Evolutionary conservation across 345 rosid genomes (phyloP).

Genomic region (Boechera divaricarpa): DNA sequence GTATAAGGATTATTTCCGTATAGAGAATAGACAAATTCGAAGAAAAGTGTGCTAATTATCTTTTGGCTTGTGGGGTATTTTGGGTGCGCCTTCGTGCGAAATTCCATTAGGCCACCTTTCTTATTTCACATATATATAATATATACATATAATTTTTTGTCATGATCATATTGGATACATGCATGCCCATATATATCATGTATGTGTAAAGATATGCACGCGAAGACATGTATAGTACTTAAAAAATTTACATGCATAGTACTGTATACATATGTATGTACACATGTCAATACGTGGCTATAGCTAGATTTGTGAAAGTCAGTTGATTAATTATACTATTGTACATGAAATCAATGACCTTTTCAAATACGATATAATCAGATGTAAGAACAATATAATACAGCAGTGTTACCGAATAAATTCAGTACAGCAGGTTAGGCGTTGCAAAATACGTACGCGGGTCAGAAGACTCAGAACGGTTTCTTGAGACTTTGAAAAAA

Average conservation of each 20-base stretch:
- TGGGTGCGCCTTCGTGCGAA: slow-evolving; percentile 51
- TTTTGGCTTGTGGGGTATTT: slow-evolving; percentile 49
- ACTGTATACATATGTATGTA: not conserved
- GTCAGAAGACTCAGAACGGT: not conserved
- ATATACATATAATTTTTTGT: slow-evolving; percentile 21
- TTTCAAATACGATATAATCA: not conserved
- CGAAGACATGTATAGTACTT: not conserved
- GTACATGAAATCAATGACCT: not conserved
- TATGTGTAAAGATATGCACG: slow-evolving; percentile 22
- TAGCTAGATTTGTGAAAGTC: not conserved
- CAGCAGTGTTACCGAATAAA: not conserved
- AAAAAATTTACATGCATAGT: too few species aligned
- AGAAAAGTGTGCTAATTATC: slow-evolving; percentile 40
- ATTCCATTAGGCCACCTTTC: slow-evolving; percentile 34
- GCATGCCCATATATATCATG: slow-evolving; percentile 29
- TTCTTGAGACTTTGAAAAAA: not conserved
- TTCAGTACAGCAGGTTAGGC: not conserved
- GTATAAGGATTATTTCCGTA: not conserved
- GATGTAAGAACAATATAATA: too few species aligned
- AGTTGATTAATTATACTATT: not conserved
- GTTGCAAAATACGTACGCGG: not conserved
- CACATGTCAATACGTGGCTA: not conserved
- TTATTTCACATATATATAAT: slow-evolving; percentile 24
- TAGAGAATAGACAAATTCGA: slow-evolving; percentile 6
- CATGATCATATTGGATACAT: slow-evolving; percentile 27